These are phyloP conservation scores for Corinectria fuckeliana DNA, from an alignment of 2,329 filamentous ascomycete genomes.

Conservation along the genomic window DNA sequence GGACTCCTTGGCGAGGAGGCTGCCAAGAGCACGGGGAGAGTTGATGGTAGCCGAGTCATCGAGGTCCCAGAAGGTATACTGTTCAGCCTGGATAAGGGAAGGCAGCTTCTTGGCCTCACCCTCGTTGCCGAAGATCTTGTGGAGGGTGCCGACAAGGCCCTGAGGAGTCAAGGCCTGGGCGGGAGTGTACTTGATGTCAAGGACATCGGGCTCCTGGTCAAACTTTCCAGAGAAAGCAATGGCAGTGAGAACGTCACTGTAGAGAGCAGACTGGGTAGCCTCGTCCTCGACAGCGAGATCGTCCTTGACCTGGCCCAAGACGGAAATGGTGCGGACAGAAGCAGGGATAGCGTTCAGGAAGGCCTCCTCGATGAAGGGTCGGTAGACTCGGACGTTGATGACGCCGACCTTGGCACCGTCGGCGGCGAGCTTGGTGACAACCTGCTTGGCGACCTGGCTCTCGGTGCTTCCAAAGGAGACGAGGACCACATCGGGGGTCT, in stretches of 20 bases:
- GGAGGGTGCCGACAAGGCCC: slow-evolving; percentile 57
- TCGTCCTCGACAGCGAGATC: slow-evolving; percentile 75
- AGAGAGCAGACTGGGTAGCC: slow-evolving; percentile 82
- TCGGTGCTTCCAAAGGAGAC: slow-evolving; percentile 95
- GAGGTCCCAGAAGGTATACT: slow-evolving; percentile 94
- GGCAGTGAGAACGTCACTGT: slow-evolving; percentile 88
- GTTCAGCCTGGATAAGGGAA: slow-evolving; percentile 67
- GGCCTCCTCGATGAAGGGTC: slow-evolving; percentile 92
- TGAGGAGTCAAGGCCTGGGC: slow-evolving; percentile 63
- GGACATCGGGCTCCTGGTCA: slow-evolving; percentile 66
- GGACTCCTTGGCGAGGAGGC: slow-evolving; percentile 73
- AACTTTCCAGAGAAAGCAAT: slow-evolving; percentile 79
- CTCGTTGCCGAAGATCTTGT: slow-evolving; percentile 62
- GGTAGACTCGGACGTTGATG: slow-evolving; percentile 90
- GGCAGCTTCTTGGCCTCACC: slow-evolving; percentile 50
- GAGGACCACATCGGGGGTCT: slow-evolving; percentile 78
- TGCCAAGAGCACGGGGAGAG: slow-evolving; percentile 67
- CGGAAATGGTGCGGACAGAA: slow-evolving; percentile 76
- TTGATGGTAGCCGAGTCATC: slow-evolving; percentile 73
- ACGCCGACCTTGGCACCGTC: slow-evolving; percentile 82
- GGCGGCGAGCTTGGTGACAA: slow-evolving; percentile 74
- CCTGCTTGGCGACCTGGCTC: slow-evolving; percentile 82
- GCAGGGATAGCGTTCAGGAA: slow-evolving; percentile 84
- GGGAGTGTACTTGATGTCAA: slow-evolving; percentile 90
- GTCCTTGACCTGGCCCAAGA: slow-evolving; percentile 87